Evolutionary conservation across 768 basidiomycete species (phyloP), one percentile per base, ranked within the genome.

Genomic region (Russula abietina): DNA sequence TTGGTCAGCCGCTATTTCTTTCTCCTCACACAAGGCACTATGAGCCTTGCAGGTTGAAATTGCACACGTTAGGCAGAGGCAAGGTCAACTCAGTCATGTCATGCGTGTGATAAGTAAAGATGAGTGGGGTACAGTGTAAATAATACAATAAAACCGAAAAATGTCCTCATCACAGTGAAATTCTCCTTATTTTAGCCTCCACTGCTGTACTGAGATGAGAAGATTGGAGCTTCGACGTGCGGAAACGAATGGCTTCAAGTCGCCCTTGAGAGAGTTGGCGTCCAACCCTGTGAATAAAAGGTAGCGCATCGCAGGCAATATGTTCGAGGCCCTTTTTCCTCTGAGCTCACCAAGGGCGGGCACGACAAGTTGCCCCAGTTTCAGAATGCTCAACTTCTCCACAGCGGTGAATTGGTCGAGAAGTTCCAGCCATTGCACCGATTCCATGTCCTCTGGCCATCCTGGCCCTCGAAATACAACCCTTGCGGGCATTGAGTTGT

Each of bases 241-340:
- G 4, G 38, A 10, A 28, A 50, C 3, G n/a, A 59, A 59, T 4
- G 12, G n/a, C 7, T 30, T 36, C 4, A 50, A 45, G 43, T 45
- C 43, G 10, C 22, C 43, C 10, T 45, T 45, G 4, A n/a, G 43
- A 22, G 19, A n/a, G 10, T n/a, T 45, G 4, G 43, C 9, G 0
- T 45, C 43, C 43, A 30, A 19, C 33, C 28, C 45, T 5, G 17
- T 19, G 8, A 53, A 36, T 28, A 24, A 39, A 17, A 62, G 41
- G 3, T 12, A 41, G 2, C 14, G 56, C 46, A 62, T 43, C 1
- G 41, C 50, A 3, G 61, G 61, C 14, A 62, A 39, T n/a, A 62
- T 43, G 0, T 33, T 30, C 17, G 22, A 7, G 48, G 16, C 39
- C 30, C 26, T 57, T n/a, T 56, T 49, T 32, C 22, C 38, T 4